Base-by-base conservation (phyloP, 1,284 basidiomycete genomes). In the Afroboletus lepidellus region DNA sequence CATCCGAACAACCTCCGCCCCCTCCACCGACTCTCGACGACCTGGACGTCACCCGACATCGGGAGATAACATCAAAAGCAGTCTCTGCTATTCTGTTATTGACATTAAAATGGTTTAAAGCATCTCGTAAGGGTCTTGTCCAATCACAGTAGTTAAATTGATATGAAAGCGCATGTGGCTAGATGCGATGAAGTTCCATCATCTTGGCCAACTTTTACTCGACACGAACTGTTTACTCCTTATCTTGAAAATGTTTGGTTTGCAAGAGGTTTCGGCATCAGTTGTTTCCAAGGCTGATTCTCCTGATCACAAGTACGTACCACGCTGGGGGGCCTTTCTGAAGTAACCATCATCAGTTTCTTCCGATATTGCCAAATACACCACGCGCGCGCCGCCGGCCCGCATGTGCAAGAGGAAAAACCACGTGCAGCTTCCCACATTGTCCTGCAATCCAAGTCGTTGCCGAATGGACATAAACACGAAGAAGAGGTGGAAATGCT, bases 181-280 rank as follows among this genome's bases (percentile, higher is more conserved):
- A 95, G 93, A 99, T 73, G 87, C 90, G 29, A 95, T 99, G 89
- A 99, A 99, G 69, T 98, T 98, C 69, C 95, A 99, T 71, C 94
- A 98, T 71, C 79, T 99, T 29, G 93, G 94, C 8, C 95, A 97
- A 70, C 81, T 95, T 24, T 77, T 99, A 9, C 84, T 99, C 45
- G 97, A 99, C 65, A 95, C 93, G 20, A 99, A 99, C 66, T 97
- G 94, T 65, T 74, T 98, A 5, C 75, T 99, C 30, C 79, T 99
- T 24, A 92, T 99, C 47, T 75, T 99, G 64, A 99, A 99, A 78
- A 97, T 98, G 87, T 98, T 99, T 72, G 94, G 95, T 12, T 72
- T 98, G 58, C 93, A 96, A 69, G 97, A 99, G 66, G 87, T 97
- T 6, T 81, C 90, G 1, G 79, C 80, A 15, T 84, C 87, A 8